phyloP scores from a whole-genome alignment of 1,139 yeast species.

The Saccharomyces hybrid region DNA sequence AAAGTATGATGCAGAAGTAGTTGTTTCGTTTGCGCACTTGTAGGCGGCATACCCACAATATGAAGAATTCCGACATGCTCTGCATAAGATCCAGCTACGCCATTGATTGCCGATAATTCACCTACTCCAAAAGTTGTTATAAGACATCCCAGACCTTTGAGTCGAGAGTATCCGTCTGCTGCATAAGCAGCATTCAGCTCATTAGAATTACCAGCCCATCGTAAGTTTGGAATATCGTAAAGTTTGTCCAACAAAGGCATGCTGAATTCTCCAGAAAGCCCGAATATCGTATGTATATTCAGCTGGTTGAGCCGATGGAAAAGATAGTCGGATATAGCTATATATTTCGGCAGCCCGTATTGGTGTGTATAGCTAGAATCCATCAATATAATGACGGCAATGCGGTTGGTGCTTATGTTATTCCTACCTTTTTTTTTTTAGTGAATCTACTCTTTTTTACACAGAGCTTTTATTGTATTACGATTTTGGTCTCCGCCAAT shows the following conservation, averaged over 20 bases:
- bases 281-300: conserved; percentile 48
- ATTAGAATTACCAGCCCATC: conserved; percentile 62
- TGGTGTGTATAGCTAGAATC: conserved; percentile 13
- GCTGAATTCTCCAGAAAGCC: conserved; percentile 62
- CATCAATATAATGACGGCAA: not conserved
- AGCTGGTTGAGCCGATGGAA: conserved; percentile 51
- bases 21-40: conserved; percentile 51
- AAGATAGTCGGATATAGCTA: conserved; percentile 47
- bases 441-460: not conserved
- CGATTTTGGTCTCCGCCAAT: not conserved
- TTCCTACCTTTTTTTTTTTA: not conserved
- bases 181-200: conserved; percentile 51
- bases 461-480: not conserved
- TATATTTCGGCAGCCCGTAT: conserved; percentile 15
- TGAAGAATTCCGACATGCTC: conserved; percentile 53
- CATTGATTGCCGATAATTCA: conserved; percentile 52
- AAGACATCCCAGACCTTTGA: conserved; percentile 48
- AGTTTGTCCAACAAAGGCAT: conserved; percentile 49
- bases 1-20: conserved; percentile 52
- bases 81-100: conserved; percentile 52
- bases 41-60: conserved; percentile 52
- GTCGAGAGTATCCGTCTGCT: conserved; percentile 54
- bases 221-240: conserved; percentile 42
- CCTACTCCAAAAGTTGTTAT: conserved; percentile 65
- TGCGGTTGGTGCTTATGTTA: not conserved